Evolutionary conservation across 805 yeast genomes (phyloP), one percentile per base, ranked within the genome.

Genomic region (Pichia nakasei): DNA sequence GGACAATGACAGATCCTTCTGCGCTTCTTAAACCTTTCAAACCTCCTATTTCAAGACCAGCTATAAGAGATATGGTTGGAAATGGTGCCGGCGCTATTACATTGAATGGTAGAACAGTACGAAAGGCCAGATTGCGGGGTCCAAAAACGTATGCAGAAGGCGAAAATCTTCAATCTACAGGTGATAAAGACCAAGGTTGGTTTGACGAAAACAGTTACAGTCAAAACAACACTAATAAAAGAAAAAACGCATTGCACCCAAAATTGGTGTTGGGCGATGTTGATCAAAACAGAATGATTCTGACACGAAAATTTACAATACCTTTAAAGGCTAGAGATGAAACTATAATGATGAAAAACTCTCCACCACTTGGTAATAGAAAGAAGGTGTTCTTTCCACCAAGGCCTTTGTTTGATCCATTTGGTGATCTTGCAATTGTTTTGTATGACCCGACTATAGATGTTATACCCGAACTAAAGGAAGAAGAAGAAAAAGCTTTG

Each of bases 391-490:
- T 76, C 1, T 64, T 85, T 42, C 84, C 85, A n/a, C 95, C 97
- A 4, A 67, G 88, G 46, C 94, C 98, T 1, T 69, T 93, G n/a
- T 94, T 91, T 59, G 98, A 93, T 64, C 98, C 98, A 0, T 72
- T 82, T 37, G 88, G 82, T 48, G 97, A 93, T 59, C 80, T 85
- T 55, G 97, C 98, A 2, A 86, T 93, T 44, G 97, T 93, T 1
- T 68, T 93, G 37, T 93, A 87, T 57, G 98, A 93, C 61, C 98
- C 98, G 0, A 85, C 97, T 0, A 81, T 91, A 3, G 97, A 93
- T 57, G 73, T 61, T 48, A 49, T 58, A 41, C 61, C 69, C 42
- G 65, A 61, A 48, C 46, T 48, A 27, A 52, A 56, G 51, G 52
- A 51, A 39, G 59, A 58, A 51, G 56, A 57, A 36, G 58, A 54